These are phyloP conservation scores for Nakazawaea pomicola DNA, from an alignment of 805 yeast genomes.

Conservation along the genomic window DNA sequence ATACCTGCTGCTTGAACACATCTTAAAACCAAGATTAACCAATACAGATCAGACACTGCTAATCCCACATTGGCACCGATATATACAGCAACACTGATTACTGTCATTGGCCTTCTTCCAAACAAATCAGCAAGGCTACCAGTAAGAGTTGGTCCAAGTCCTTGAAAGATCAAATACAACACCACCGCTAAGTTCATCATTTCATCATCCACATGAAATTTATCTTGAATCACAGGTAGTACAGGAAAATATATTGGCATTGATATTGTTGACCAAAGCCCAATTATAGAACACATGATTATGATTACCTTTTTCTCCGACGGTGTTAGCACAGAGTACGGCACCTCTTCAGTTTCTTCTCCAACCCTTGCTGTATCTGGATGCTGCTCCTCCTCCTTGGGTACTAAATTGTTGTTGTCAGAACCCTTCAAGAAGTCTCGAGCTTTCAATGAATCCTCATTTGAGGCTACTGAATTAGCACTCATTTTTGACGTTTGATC, in stretches of 20 bases:
- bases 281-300: constrained; percentile 37
- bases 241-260: constrained; percentile 73
- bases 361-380: too few species aligned
- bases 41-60: constrained; percentile 45
- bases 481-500: too few species aligned
- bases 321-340: constrained; percentile 40
- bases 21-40: constrained; percentile 54
- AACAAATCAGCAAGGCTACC: constrained; percentile 57
- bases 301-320: constrained; percentile 38
- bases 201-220: constrained; percentile 47
- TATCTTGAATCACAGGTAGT: constrained; percentile 42
- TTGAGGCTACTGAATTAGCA: too few species aligned
- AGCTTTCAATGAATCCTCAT: too few species aligned
- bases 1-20: constrained; percentile 70
- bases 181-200: constrained; percentile 61
- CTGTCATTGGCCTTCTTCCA: constrained; percentile 62
- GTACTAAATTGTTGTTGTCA: too few species aligned
- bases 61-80: constrained; percentile 56
- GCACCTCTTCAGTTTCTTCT: constrained; percentile 14
- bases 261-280: constrained; percentile 64
- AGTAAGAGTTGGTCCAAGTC: constrained; percentile 57
- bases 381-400: too few species aligned
- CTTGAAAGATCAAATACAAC: constrained; percentile 65
- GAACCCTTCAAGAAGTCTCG: too few species aligned
- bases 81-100: constrained; percentile 43